phyloP scores from a whole-genome alignment of 2,329 filamentous ascomycete genomes.

The Pseudocercospora cruenta region DNA sequence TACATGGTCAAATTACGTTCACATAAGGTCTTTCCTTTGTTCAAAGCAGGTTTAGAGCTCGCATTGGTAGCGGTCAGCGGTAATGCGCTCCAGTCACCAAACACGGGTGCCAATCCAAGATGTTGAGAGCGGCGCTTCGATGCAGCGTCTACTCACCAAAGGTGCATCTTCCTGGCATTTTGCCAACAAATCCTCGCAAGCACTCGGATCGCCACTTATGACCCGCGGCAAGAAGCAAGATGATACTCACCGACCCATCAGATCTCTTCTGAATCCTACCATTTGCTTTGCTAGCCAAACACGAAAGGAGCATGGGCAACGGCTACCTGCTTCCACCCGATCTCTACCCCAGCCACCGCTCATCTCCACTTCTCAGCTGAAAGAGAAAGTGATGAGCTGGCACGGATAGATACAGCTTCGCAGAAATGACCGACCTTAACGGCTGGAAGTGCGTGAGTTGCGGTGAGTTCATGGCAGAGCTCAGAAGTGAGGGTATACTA shows the following conservation, averaged over 20 bases:
- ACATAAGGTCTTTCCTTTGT: not conserved
- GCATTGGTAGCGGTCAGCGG: not conserved
- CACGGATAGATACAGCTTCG: not conserved
- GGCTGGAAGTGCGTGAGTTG: too few relatives aligned
- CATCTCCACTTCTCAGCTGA: not conserved
- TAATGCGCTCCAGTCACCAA: too few relatives aligned
- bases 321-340: not conserved
- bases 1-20: conserved; percentile 1
- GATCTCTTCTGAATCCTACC: not conserved
- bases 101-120: too few relatives aligned
- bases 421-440: not conserved
- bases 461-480: too few relatives aligned
- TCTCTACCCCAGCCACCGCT: not conserved
- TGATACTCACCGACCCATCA: not conserved
- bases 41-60: not conserved
- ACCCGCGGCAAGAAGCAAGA: not conserved
- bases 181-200: too few relatives aligned
- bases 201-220: too few relatives aligned
- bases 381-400: not conserved
- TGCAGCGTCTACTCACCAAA: too few relatives aligned
- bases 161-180: too few relatives aligned
- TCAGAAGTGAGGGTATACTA: not conserved
- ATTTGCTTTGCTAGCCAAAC: not conserved
- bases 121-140: too few relatives aligned
- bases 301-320: not conserved